phyloP scores from a whole-genome alignment of 202 grass and related monocot genomes.

The Hordeum pubiflorum region DNA sequence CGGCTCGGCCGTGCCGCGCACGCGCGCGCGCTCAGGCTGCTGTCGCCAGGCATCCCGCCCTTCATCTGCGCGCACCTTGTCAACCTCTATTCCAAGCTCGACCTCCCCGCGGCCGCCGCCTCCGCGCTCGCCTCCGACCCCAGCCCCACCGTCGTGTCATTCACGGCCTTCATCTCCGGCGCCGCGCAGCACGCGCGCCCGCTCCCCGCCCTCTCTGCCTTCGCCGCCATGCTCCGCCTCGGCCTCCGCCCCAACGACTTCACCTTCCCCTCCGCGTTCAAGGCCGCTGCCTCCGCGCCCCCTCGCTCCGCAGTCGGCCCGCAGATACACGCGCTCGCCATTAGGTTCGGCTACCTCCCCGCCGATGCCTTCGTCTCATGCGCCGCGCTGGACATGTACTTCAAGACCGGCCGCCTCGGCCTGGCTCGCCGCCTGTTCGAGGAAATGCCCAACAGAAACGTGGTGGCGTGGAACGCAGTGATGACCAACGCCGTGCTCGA shows the following conservation, averaged over 20 bases:
- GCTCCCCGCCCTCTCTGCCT: slow-evolving; percentile 42
- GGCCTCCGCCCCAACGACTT: slow-evolving; percentile 79
- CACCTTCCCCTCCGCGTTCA: slow-evolving; percentile 66
- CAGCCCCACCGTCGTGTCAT: slow-evolving; percentile 58
- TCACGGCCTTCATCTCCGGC: slow-evolving; percentile 66
- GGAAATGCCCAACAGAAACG: slow-evolving; percentile 59
- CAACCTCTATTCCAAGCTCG: slow-evolving; percentile 86
- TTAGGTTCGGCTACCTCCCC: slow-evolving; percentile 56
- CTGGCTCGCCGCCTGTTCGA: slow-evolving; percentile 51
- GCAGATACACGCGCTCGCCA: slow-evolving; percentile 44
- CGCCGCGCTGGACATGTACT: slow-evolving; percentile 72
- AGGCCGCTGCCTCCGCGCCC: slow-evolving; percentile 40
- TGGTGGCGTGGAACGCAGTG: slow-evolving; percentile 63
- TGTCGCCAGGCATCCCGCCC: slow-evolving; percentile 34
- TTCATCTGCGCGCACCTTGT: slow-evolving; percentile 71
- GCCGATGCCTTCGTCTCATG: slow-evolving; percentile 57
- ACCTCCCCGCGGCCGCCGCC: slow-evolving; percentile 44
- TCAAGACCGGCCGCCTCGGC: slow-evolving; percentile 42
- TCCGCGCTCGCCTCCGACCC: slow-evolving; percentile 43
- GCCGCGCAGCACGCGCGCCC: slow-evolving; percentile 52
- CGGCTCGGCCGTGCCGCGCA: slow-evolving; percentile 56
- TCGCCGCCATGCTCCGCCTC: slow-evolving; percentile 55
- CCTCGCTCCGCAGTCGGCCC: slow-evolving; percentile 2
- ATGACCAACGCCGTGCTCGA: slow-evolving; percentile 60
- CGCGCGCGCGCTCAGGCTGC: slow-evolving; percentile 40